Conservation (phyloP, 345 rosid species). For the Salix koriyanagi region DNA sequence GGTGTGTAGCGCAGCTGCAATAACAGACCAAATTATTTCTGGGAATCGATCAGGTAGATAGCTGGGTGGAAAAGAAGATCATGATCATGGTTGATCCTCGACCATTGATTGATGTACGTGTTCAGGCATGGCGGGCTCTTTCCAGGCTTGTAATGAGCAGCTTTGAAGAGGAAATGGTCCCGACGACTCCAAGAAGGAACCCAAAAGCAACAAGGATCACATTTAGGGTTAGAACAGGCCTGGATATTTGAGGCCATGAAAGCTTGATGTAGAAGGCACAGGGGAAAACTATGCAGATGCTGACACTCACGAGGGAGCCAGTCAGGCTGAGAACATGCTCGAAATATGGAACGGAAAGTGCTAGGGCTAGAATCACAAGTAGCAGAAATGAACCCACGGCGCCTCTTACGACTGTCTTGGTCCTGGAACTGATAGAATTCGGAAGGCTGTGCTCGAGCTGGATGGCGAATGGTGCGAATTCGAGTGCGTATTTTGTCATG, state of each 20-base stretch:
- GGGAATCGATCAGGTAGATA: background rate
- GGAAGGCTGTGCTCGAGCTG: constrained; percentile 60
- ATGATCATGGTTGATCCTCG: background rate
- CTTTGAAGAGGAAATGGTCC: constrained; percentile 49
- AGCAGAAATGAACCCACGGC: constrained; percentile 49
- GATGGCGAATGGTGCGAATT: constrained; percentile 73
- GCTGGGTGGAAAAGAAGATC: background rate
- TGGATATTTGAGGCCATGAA: constrained; percentile 42
- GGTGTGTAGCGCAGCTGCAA: background rate
- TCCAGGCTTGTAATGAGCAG: constrained; percentile 31
- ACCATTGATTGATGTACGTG: background rate
- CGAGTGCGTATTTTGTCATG: constrained; percentile 75
- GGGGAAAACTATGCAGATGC: constrained; percentile 51
- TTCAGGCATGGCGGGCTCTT: constrained; percentile 12
- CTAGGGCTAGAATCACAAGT: constrained; percentile 46
- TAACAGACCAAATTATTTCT: background rate
- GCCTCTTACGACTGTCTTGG: constrained; percentile 45
- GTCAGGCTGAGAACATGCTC: constrained; percentile 67
- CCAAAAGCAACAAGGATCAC: constrained; percentile 46
- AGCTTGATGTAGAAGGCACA: constrained; percentile 63
- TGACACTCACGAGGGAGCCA: constrained; percentile 58
- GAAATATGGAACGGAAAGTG: constrained; percentile 59
- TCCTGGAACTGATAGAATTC: constrained; percentile 28
- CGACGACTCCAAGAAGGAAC: constrained; percentile 46
- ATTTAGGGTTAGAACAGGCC: constrained; percentile 31